Conservation (phyloP, 768 basidiomycete species). For the Tephrocybe sp. region DNA sequence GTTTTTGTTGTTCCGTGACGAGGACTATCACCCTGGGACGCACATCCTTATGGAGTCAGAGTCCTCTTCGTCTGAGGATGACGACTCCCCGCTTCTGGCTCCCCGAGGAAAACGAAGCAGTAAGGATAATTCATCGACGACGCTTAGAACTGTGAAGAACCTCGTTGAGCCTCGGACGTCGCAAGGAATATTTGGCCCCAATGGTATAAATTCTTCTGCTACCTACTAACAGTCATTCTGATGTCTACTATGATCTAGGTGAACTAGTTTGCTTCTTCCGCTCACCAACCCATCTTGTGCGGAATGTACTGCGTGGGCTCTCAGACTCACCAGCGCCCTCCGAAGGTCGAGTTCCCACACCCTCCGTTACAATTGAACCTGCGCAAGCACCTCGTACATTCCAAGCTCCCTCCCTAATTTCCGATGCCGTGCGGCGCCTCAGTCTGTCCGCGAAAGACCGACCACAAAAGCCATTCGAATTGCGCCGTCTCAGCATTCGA, state of each 20-base stretch:
- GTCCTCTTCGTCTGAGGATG: slow-evolving; percentile 56
- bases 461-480: slow-evolving; percentile 32
- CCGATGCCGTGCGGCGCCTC: slow-evolving; percentile 71
- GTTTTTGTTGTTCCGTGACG: slow-evolving; percentile 73
- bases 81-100: slow-evolving; percentile 27
- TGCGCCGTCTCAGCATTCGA: slow-evolving; percentile 44
- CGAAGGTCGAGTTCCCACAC: slow-evolving; percentile 24
- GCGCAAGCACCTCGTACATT: slow-evolving; percentile 32
- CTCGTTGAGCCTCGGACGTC: slow-evolving; percentile 82
- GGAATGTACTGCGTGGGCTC: slow-evolving; percentile 48
- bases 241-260: slow-evolving; percentile 41
- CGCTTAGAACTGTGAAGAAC: slow-evolving; percentile 69
- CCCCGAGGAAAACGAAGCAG: slow-evolving; percentile 26
- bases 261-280: slow-evolving; percentile 87
- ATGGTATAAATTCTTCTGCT: slow-evolving; percentile 62
- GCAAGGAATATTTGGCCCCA: slow-evolving; percentile 86
- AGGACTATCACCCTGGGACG: slow-evolving; percentile 45
- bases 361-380: too few species aligned
- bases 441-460: slow-evolving; percentile 61
- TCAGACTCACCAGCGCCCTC: slow-evolving; percentile 40
- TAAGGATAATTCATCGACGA: slow-evolving; percentile 49
- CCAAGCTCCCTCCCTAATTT: slow-evolving; percentile 67
- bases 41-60: slow-evolving; percentile 46
- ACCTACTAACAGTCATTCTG: neutral
- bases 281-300: slow-evolving; percentile 67